These are phyloP conservation scores for Mortierella sp. DNA, from an alignment of 371 early-diverging fungal species.

Conservation along the genomic window DNA sequence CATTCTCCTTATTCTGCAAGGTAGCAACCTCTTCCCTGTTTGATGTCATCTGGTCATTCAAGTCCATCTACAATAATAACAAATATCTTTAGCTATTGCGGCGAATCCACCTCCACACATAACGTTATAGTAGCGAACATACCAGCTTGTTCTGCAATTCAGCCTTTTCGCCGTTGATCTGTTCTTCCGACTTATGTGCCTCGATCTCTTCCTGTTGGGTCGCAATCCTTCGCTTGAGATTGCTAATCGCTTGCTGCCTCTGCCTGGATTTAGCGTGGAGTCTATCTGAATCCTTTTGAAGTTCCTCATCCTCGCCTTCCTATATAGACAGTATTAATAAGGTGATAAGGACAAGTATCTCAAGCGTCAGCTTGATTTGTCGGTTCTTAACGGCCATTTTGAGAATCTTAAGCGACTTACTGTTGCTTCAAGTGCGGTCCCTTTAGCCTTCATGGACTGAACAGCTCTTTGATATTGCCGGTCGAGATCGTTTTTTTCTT, in stretches of 20 bases:
- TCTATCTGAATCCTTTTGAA: constrained; percentile 36
- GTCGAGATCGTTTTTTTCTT: constrained; percentile 56
- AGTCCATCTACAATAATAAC: constrained; percentile 8
- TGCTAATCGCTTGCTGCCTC: constrained; percentile 16
- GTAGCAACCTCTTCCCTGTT: constrained; percentile 20
- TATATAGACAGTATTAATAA: not conserved
- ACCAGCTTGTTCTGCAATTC: constrained; percentile 15
- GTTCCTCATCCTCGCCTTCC: constrained; percentile 47
- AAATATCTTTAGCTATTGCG: not conserved
- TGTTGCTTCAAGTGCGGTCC: constrained; percentile 21
- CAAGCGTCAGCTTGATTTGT: not conserved
- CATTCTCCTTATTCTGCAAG: constrained; percentile 21
- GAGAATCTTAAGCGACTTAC: constrained; percentile 5
- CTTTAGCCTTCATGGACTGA: constrained; percentile 26
- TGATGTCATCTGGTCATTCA: constrained; percentile 10
- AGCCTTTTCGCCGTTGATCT: constrained; percentile 19
- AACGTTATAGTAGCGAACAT: not conserved
- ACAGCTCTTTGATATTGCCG: constrained; percentile 55
- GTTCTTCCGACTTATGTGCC: constrained; percentile 13
- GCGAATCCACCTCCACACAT: too few species aligned
- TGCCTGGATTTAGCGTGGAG: constrained; percentile 29
- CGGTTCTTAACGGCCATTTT: not conserved
- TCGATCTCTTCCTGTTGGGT: constrained; percentile 28
- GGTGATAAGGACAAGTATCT: too few species aligned
- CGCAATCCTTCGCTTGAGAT: constrained; percentile 28